These are phyloP conservation scores for Saturnispora diversa DNA, from an alignment of 805 yeast species.

Conservation along the genomic window DNA sequence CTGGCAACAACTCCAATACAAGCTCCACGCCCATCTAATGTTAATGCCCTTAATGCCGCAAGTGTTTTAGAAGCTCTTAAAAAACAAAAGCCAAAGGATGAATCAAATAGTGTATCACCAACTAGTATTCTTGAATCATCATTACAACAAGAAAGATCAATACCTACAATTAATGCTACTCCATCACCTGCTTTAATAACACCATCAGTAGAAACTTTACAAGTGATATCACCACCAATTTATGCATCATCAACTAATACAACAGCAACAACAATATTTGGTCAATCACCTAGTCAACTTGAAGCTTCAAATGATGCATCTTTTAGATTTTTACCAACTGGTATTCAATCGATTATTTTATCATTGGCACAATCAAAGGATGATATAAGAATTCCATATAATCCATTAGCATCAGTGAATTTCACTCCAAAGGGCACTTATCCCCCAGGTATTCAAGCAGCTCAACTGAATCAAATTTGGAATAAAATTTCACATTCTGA, in stretches of 20 bases:
- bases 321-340: slow-evolving; percentile 30
- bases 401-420: slow-evolving; percentile 15
- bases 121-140: no score
- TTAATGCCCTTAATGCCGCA: slow-evolving; percentile 31
- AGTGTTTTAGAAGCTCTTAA: slow-evolving; percentile 32
- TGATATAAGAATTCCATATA: slow-evolving; percentile 14
- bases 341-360: slow-evolving; percentile 28
- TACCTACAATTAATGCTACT: no score
- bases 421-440: slow-evolving; percentile 21
- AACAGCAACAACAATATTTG: background rate
- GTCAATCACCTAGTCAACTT: slow-evolving; percentile 1
- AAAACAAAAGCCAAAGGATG: slow-evolving; percentile 28
- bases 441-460: slow-evolving; percentile 30
- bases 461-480: slow-evolving; percentile 29
- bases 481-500: slow-evolving; percentile 20
- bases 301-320: slow-evolving; percentile 18
- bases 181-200: slow-evolving; percentile 7
- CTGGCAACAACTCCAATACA: background rate
- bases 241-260: no score
- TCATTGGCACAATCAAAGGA: slow-evolving; percentile 23
- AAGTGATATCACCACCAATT: background rate
- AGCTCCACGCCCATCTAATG: slow-evolving; percentile 16
- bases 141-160: no score
- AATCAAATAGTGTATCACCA: slow-evolving; percentile 8
- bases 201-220: slow-evolving; percentile 2